These are phyloP conservation scores for Pisolithus tinctorius DNA, from an alignment of 768 basidiomycete genomes.

Conservation along the genomic window DNA sequence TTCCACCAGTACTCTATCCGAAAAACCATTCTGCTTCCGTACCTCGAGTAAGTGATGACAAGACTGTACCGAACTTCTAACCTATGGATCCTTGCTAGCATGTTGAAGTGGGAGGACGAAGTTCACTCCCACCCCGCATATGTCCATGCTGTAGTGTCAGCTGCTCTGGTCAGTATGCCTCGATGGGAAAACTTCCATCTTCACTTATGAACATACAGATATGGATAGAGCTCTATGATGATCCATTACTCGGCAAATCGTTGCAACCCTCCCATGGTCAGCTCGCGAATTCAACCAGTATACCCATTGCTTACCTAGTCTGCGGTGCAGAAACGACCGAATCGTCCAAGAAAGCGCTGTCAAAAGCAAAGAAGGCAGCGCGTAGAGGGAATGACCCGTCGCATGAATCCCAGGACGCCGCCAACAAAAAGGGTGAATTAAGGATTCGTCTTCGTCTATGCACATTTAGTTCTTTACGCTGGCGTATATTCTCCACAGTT, in stretches of 20 bases:
- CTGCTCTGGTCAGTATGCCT: conserved; percentile 47
- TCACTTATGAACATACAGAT: conserved; percentile 42
- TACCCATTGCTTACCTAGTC: conserved; percentile 20
- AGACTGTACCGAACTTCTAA: conserved; percentile 1
- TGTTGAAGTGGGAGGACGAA: conserved; percentile 77
- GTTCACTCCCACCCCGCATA: conserved; percentile 75
- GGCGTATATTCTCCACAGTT: conserved; percentile 6
- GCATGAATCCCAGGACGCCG: conserved; percentile 31
- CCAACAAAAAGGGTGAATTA: conserved; percentile 56
- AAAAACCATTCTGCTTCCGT: conserved; percentile 81
- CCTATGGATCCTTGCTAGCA: conserved; percentile 33
- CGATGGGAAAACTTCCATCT: conserved; percentile 10
- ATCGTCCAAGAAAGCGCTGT: conserved; percentile 70
- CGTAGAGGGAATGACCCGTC: conserved; percentile 45
- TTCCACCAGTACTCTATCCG: conserved; percentile 95
- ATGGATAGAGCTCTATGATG: conserved; percentile 64
- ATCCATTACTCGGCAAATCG: conserved; percentile 51
- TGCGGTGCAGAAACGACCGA: conserved; percentile 13
- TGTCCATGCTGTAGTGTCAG: conserved; percentile 62
- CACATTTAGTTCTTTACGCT: conserved; percentile 8
- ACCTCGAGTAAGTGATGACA: conserved; percentile 58
- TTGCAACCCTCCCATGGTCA: conserved; percentile 30
- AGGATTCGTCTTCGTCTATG: conserved; percentile 7
- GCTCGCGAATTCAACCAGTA: conserved; percentile 20
- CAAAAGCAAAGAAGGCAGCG: conserved; percentile 80